Percentiles rank a stretch among this genome's conserved stretches.
Evolutionary conservation across 257 asterid genomes (phyloP).

Genomic region (Solanum etuberosum): DNA sequence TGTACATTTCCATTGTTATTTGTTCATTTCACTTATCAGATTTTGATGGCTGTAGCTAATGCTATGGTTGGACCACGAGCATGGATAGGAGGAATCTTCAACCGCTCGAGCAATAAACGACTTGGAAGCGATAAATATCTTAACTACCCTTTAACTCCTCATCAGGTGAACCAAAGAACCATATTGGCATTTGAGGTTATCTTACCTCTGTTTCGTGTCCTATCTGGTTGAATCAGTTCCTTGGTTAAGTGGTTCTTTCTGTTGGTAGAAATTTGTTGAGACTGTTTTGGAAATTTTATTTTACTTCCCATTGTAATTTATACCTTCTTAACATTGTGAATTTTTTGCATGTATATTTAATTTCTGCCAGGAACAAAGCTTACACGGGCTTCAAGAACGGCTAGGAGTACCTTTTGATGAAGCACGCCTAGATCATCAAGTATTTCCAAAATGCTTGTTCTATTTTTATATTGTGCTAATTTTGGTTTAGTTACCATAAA

Average conservation of each 20-base stretch:
- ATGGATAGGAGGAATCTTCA: conserved; percentile 88
- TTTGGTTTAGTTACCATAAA: neutral
- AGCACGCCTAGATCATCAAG: conserved; percentile 62
- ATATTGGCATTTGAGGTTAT: neutral
- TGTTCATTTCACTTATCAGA: neutral
- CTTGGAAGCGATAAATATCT: conserved; percentile 48
- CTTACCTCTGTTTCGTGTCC: neutral
- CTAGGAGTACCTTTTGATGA: conserved; percentile 79
- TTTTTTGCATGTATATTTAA: neutral
- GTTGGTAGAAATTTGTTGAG: neutral
- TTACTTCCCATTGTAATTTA: neutral
- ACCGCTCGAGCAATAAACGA: conserved; percentile 49
- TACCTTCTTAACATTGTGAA: neutral
- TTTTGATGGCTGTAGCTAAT: conserved; percentile 47
- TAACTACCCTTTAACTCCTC: conserved; percentile 41
- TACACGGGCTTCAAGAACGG: conserved; percentile 64
- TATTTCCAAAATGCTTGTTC: conserved; percentile 20
- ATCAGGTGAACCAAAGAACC: conserved; percentile 36
- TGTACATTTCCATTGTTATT: neutral
- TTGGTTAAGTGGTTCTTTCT: neutral
- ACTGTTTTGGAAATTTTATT: neutral
- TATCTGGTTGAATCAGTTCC: neutral
- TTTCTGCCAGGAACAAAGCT: conserved; percentile 62
- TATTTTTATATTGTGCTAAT: neutral
- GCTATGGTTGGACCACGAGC: conserved; percentile 98